phyloP scores from a whole-genome alignment of 129 eudicot species.

The Tagetes patula region DNA sequence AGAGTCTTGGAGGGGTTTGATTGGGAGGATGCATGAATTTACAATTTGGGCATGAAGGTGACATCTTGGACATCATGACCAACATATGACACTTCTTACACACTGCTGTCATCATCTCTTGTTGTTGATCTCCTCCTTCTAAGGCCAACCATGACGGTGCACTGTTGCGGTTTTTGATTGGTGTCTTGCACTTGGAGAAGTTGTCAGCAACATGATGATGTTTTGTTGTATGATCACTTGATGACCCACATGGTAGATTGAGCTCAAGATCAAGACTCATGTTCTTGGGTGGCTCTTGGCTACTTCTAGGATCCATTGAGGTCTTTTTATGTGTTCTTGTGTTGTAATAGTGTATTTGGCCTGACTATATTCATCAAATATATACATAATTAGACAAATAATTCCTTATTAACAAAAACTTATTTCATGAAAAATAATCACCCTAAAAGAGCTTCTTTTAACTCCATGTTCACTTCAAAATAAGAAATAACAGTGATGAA shows the following conservation, averaged over 20 bases:
- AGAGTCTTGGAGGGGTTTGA: constrained; percentile 40
- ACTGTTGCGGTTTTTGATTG: constrained; percentile 1
- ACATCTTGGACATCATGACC: constrained; percentile 79
- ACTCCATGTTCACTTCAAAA: not conserved
- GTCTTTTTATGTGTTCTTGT: constrained; percentile 66
- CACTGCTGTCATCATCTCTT: constrained; percentile 82
- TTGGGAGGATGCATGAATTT: constrained; percentile 81
- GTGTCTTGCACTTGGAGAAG: constrained; percentile 26
- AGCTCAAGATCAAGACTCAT: constrained; percentile 87
- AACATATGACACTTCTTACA: constrained; percentile 87
- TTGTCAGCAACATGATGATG: constrained; percentile 37
- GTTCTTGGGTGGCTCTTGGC: constrained; percentile 41
- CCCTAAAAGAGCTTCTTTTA: not conserved
- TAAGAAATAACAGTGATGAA: no score
- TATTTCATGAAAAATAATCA: not conserved
- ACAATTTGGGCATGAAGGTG: constrained; percentile 85
- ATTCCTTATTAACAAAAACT: not conserved
- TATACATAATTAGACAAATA: not conserved
- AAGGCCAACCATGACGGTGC: constrained; percentile 52
- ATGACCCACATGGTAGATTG: constrained; percentile 63
- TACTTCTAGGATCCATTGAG: constrained; percentile 57
- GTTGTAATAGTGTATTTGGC: constrained; percentile 70
- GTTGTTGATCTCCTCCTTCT: constrained; percentile 49
- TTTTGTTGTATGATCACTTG: constrained; percentile 23
- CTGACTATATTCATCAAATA: constrained; percentile 53